Conservation (phyloP, 257 asterid genomes). For the Ilex aquifolium region DNA sequence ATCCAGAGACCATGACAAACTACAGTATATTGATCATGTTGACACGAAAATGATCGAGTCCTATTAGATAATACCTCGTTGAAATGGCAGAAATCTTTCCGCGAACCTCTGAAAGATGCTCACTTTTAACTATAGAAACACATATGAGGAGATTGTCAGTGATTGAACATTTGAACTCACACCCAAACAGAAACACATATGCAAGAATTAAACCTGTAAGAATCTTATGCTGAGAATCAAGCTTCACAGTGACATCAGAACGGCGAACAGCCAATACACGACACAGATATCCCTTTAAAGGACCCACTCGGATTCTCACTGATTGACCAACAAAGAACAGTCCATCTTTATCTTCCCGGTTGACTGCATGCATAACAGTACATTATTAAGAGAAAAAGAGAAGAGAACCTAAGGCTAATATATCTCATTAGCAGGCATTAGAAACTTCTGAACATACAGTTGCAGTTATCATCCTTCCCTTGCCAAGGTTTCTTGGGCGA, state of each 20-base stretch:
- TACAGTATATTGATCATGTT: constrained; percentile 2
- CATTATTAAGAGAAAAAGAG: constrained; percentile 8
- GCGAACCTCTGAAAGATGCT: constrained; percentile 83
- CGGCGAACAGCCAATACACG: constrained; percentile 90
- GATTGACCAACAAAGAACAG: constrained; percentile 83
- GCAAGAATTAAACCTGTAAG: constrained; percentile 55
- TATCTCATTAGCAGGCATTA: constrained; percentile 1
- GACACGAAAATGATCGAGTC: not conserved
- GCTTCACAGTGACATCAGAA: constrained; percentile 87
- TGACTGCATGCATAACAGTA: constrained; percentile 39
- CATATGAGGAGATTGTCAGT: constrained; percentile 11
- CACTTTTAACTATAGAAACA: constrained; percentile 63
- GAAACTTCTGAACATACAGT: constrained; percentile 47
- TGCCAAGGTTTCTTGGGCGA: constrained; percentile 59
- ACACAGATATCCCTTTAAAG: constrained; percentile 86
- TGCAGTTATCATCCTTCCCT: constrained; percentile 52
- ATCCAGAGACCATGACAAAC: constrained; percentile 7
- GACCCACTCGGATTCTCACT: constrained; percentile 84
- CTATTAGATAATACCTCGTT: constrained; percentile 46
- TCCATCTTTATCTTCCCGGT: constrained; percentile 53
- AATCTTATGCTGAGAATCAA: constrained; percentile 91
- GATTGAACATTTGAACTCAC: not conserved
- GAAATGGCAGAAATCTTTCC: constrained; percentile 51
- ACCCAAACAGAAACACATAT: constrained; percentile 7
- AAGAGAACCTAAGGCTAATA: constrained; percentile 7